Evolutionary conservation across 345 rosid species (phyloP), one percentile per base, ranked within the genome.

Genomic region (Citrus inodora): DNA sequence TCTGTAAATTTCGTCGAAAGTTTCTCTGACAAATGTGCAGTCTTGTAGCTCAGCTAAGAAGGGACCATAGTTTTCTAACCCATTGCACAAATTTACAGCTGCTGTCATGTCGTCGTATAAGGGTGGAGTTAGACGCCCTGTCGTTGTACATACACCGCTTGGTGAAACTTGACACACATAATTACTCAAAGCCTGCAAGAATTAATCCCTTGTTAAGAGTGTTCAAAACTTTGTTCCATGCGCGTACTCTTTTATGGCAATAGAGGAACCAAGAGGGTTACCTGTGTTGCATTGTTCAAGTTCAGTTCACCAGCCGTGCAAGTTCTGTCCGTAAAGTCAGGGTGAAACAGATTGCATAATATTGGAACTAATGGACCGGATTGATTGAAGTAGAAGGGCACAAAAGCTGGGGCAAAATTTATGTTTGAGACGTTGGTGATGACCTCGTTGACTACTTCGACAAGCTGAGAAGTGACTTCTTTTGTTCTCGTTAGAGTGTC

Each of bases 361-460:
- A 87, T 35, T 4, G 97, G 99, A 70, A 94, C 90, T 63, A 90
- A 76, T 0, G 98, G 98, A 78, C 98, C 99, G 6, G 98, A 91
- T 82, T 96, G 99, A 83, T 94, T 96, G 89, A 88, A 72, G 88
- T 96, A 96, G 80, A 96, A 71, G 61, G 91, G 82, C 1, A 81
- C 86, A 78, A 92, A 90, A 84, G 85, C 91, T 27, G 97, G 98
- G n/a, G 98, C 89, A 80, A 94, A 96, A 79, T 96, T 94, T 53
- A 94, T 82, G 87, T 96, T 94, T 61, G 99, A 87, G 55, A 96
- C 98, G n/a, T 96, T 96, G 84, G 93, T 89, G 85, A 92, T 92
- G 81, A 94, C 98, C 79, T 89, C 88, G 79, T 96, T 94, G 30
- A 96, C 81, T 24, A 96, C 87, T 56, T 94, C 97, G 2, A 86